Conservation (phyloP, 225 moss, liverwort and hornwort species). For the Polytrichum formosum region DNA sequence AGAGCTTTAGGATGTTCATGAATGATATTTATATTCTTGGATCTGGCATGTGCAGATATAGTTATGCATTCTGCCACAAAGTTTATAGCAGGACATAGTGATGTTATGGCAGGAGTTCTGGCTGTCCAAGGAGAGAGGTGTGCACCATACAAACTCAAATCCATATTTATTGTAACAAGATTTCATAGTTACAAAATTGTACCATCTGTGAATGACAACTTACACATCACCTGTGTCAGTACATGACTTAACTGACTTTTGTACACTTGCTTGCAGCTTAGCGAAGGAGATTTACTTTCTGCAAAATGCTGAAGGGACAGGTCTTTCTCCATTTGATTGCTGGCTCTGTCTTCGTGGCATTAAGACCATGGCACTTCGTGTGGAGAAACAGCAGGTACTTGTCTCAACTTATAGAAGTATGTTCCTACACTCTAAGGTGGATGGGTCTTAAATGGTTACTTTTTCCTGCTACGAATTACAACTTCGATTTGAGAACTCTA, state of each 20-base stretch:
- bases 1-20: not conserved
- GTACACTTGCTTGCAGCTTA: constrained; percentile 47
- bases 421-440: no score
- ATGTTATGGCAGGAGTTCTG: constrained; percentile 93
- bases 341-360: constrained; percentile 92
- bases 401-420: no score
- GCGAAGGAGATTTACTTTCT: constrained; percentile 72
- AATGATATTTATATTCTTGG: constrained; percentile 11
- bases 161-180: no score
- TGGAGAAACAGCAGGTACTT: constrained; percentile 84
- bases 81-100: constrained; percentile 91
- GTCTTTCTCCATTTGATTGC: constrained; percentile 87
- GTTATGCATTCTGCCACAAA: constrained; percentile 97
- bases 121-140: constrained; percentile 86
- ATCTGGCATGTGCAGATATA: constrained; percentile 50
- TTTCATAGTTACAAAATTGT: no score
- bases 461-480: no score
- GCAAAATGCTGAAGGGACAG: constrained; percentile 82
- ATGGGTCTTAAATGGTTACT: no score
- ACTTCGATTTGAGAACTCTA: no score
- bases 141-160: not conserved
- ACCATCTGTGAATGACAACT: no score
- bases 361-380: constrained; percentile 89
- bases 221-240: no score
- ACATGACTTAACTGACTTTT: no score